phyloP scores from a whole-genome alignment of 441 rosid genomes.

The Theobroma grandiflorum region DNA sequence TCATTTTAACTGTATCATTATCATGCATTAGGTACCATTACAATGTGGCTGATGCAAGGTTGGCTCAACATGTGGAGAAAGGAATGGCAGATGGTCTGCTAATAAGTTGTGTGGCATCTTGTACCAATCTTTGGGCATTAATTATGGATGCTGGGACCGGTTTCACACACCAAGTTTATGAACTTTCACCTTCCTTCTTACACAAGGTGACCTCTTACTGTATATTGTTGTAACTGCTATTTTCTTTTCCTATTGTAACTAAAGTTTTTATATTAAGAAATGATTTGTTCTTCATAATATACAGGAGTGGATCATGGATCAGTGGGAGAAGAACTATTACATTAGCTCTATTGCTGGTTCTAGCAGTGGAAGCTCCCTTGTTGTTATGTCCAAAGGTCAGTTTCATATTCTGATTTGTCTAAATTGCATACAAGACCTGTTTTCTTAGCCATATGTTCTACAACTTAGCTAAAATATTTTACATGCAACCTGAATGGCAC shows the following conservation, averaged over 20 bases:
- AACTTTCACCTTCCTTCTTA: conserved; percentile 81
- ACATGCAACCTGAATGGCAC: background rate
- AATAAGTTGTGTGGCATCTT: conserved; percentile 94
- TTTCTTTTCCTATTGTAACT: background rate
- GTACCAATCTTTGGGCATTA: conserved; percentile 96
- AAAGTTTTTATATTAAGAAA: background rate
- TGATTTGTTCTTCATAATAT: conserved; percentile 27
- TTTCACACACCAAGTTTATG: conserved; percentile 86
- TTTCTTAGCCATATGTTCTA: background rate
- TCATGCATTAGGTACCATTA: conserved; percentile 83
- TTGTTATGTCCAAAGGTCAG: conserved; percentile 99
- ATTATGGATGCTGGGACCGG: conserved; percentile 99
- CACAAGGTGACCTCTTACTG: conserved; percentile 67
- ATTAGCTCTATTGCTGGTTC: conserved; percentile 97
- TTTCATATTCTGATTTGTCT: conserved; percentile 16
- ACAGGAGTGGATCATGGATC: conserved; percentile 99
- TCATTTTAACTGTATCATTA: conserved; percentile 30
- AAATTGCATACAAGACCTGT: background rate
- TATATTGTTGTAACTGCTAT: background rate
- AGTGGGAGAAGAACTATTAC: conserved; percentile 97
- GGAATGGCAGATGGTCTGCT: conserved; percentile 94
- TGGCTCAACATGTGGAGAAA: conserved; percentile 94
- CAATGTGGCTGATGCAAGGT: conserved; percentile 93
- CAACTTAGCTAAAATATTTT: background rate
- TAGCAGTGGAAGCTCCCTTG: conserved; percentile 90